Percentiles rank a stretch among this genome's conserved stretches.
Evolutionary conservation across 371 early-diverging fungal species (phyloP).

Genomic region (Actinomortierella wolfii): DNA sequence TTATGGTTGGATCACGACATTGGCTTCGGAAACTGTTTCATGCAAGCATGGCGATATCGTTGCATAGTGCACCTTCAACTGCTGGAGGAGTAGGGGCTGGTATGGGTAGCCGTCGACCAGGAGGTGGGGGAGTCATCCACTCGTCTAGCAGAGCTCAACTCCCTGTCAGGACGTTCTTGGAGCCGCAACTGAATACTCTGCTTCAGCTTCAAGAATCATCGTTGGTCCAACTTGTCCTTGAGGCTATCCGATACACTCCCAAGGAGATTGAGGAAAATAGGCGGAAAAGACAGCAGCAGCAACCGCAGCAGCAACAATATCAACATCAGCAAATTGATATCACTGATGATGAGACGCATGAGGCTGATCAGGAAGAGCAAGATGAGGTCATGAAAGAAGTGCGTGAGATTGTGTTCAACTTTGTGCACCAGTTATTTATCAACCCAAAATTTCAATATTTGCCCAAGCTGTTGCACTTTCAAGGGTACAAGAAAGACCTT

Average conservation of each 20-base stretch:
- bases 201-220: slow-evolving; percentile 59
- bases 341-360: slow-evolving; percentile 6
- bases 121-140: slow-evolving; percentile 53
- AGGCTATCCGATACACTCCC: slow-evolving; percentile 39
- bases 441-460: slow-evolving; percentile 58
- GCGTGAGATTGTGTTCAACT: slow-evolving; percentile 54
- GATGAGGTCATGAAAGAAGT: slow-evolving; percentile 47
- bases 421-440: slow-evolving; percentile 60
- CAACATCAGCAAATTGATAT: neutral
- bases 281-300: neutral
- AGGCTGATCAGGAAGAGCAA: slow-evolving; percentile 37
- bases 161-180: slow-evolving; percentile 44
- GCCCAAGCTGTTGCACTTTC: slow-evolving; percentile 66
- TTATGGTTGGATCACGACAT: slow-evolving; percentile 29
- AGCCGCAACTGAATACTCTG: slow-evolving; percentile 54
- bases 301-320: neutral
- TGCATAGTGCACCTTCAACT: neutral
- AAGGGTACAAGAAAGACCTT: slow-evolving; percentile 60
- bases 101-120: slow-evolving; percentile 50
- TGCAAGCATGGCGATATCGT: neutral
- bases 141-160: no score
- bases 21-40: slow-evolving; percentile 21
- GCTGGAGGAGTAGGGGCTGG: slow-evolving; percentile 39
- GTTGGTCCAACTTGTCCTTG: slow-evolving; percentile 57
- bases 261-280: neutral